Base-by-base conservation (phyloP, 768 basidiomycete species). In the Boletales sp. region DNA sequence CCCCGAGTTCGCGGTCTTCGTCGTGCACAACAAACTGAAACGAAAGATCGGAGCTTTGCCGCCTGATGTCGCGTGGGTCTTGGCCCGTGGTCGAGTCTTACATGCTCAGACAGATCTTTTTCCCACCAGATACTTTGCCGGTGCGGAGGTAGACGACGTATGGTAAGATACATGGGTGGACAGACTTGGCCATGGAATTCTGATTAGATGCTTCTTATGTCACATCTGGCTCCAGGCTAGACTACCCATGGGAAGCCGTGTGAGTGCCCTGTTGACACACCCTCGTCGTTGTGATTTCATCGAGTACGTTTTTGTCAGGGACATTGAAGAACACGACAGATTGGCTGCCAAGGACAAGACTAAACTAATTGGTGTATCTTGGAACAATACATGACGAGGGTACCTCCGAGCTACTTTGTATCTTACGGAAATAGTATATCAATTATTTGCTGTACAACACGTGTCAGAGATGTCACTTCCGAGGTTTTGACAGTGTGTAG, bases 21-120 rank as follows among this genome's bases (percentile, higher is more conserved):
- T 98, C 41, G 90, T 94, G 21, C 90, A 94, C 70, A 91, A 94
- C 75, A 98, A 97, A 73, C 74, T 83, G 53, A 97, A 97, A 72
- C 73, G 76, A 30, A 99, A 99, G 72, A 65, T 84, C 32, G 94
- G 83, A 24, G 70, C 81, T 40, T 71, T 99, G 34, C 89, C 93
- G 3, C 58, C 74, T 2, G 80, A 81, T 51, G 74, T 77, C 24
- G 79, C 77, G 87, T 91, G 63, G 64, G 82, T 70, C 45, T 24
- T 19, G 49, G 21, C 32, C 15, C 41, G 15, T 41, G 9, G 32
- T 36, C 19, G 4, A 9, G 12, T 12, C 40, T 51, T 47, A 48
- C 54, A 49, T 52, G 31, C 41, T 37, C 43, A 52, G 31, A 10
- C 30, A 11, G 18, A 36, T 29, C 34, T 14, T 11, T 31, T 57